A percentile compares a stretch with the other conserved stretches of the same genome.
These are phyloP conservation scores for Colletotrichum karsti DNA, from an alignment of 2,329 filamentous ascomycete species.

Conservation along the genomic window DNA sequence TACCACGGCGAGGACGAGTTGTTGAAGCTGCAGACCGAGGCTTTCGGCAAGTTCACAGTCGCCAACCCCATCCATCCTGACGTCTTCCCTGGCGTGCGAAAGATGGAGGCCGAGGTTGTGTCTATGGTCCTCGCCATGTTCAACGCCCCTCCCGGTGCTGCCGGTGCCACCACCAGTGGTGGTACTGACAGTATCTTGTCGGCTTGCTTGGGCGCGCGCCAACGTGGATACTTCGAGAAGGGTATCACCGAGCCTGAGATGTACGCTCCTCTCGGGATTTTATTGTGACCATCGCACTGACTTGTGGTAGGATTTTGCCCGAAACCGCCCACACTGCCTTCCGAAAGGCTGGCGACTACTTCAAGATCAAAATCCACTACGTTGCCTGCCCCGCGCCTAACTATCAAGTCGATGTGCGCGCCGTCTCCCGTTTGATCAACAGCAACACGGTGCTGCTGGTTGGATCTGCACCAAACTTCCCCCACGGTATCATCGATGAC, in stretches of 20 bases:
- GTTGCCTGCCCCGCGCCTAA: conserved; percentile 85
- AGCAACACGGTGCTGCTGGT: conserved; percentile 93
- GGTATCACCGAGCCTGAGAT: conserved; percentile 95
- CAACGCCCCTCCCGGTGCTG: conserved; percentile 85
- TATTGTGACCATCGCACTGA: conserved; percentile 6
- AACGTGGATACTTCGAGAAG: conserved; percentile 87
- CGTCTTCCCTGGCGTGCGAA: conserved; percentile 95
- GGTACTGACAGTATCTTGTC: conserved; percentile 97
- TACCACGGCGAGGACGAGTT: conserved; percentile 92
- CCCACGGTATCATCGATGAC: conserved; percentile 97
- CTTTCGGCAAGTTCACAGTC: conserved; percentile 93
- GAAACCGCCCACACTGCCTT: conserved; percentile 96
- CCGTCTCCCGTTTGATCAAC: conserved; percentile 87
- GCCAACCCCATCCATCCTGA: conserved; percentile 97
- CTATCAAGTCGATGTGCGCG: conserved; percentile 84
- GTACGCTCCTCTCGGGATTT: conserved; percentile 56
- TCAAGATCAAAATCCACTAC: conserved; percentile 93
- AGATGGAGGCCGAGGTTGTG: conserved; percentile 99
- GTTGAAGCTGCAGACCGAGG: conserved; percentile 86
- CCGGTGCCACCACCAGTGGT: conserved; percentile 89
- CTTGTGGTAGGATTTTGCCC: conserved; percentile 79
- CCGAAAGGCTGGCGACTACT: conserved; percentile 93
- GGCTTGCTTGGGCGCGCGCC: conserved; percentile 89
- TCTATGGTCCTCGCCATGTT: conserved; percentile 90
- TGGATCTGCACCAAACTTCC: conserved; percentile 96